phyloP scores from a whole-genome alignment of 192 early-diverging fungal species.

The Haplosporangium gracile region DNA sequence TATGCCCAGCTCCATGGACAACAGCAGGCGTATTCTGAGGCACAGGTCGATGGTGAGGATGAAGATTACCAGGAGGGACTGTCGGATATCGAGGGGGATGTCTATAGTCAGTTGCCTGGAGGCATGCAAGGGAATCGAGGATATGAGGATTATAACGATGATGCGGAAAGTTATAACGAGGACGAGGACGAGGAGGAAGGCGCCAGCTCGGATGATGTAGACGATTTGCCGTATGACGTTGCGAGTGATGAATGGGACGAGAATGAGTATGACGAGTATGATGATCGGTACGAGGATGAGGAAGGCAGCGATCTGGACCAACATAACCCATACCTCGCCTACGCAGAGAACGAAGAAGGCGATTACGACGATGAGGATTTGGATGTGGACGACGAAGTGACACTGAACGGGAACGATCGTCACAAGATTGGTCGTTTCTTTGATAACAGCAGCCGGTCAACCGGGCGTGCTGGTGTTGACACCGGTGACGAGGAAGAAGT shows the following conservation, averaged over 20 bases:
- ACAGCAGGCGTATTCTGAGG: slow-evolving; percentile 12
- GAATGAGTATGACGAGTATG: slow-evolving; percentile 28
- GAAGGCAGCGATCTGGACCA: slow-evolving; percentile 28
- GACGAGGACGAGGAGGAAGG: slow-evolving; percentile 12
- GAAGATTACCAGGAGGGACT: slow-evolving; percentile 46
- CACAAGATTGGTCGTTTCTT: slow-evolving; percentile 56
- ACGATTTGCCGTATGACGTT: slow-evolving; percentile 48
- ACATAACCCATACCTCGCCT: slow-evolving; percentile 39
- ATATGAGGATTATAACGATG: slow-evolving; percentile 13
- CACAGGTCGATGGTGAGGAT: slow-evolving; percentile 17
- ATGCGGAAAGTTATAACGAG: background rate
- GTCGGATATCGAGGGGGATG: slow-evolving; percentile 42
- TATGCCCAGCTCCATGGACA: slow-evolving; percentile 52
- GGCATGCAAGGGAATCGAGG: slow-evolving; percentile 37
- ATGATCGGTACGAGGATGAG: background rate
- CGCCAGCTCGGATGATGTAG: slow-evolving; percentile 15
- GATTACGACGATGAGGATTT: background rate
- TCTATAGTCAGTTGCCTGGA: slow-evolving; percentile 29
- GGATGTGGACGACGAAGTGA: slow-evolving; percentile 36
- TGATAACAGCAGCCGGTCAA: slow-evolving; percentile 3
- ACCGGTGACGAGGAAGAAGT: background rate
- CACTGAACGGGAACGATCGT: slow-evolving; percentile 36
- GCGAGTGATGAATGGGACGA: slow-evolving; percentile 51
- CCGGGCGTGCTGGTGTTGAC: background rate
- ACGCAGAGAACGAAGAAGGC: slow-evolving; percentile 17